phyloP scores from a whole-genome alignment of 1,139 yeast genomes.

The Yarrowia galli region DNA sequence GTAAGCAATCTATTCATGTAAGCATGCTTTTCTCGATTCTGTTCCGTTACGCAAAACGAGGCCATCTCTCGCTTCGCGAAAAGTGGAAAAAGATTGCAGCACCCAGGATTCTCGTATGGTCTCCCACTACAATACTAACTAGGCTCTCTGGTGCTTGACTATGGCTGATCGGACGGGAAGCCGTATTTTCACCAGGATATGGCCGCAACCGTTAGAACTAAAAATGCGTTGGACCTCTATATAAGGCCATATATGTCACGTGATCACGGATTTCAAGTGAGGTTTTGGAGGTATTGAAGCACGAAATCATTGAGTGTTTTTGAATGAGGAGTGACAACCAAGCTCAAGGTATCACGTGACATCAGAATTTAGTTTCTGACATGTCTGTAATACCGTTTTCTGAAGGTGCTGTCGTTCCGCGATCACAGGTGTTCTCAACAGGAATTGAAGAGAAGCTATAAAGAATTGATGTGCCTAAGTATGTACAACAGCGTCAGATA shows the following conservation, averaged over 20 bases:
- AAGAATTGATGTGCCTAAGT: too few species aligned
- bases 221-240: not conserved
- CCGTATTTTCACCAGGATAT: constrained; percentile 26
- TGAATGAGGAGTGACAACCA: not conserved
- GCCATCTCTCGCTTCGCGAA: not conserved
- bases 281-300: not conserved
- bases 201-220: constrained; percentile 8
- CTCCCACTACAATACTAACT: constrained; percentile 28
- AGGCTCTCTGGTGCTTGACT: constrained; percentile 26
- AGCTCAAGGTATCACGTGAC: not conserved
- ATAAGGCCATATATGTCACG: not conserved
- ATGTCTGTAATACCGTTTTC: not conserved
- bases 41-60: not conserved
- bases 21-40: not conserved
- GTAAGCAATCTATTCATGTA: not conserved
- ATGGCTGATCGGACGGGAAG: constrained; percentile 30
- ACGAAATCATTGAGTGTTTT: too few species aligned
- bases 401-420: not conserved
- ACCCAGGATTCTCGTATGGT: constrained; percentile 28
- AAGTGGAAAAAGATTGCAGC: constrained; percentile 6
- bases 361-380: not conserved
- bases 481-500: too few species aligned
- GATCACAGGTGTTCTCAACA: too few species aligned
- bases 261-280: not conserved
- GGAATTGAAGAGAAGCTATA: not conserved